These are phyloP conservation scores for Gremmenia infestans DNA, from an alignment of 2,329 filamentous ascomycete genomes.

Conservation along the genomic window DNA sequence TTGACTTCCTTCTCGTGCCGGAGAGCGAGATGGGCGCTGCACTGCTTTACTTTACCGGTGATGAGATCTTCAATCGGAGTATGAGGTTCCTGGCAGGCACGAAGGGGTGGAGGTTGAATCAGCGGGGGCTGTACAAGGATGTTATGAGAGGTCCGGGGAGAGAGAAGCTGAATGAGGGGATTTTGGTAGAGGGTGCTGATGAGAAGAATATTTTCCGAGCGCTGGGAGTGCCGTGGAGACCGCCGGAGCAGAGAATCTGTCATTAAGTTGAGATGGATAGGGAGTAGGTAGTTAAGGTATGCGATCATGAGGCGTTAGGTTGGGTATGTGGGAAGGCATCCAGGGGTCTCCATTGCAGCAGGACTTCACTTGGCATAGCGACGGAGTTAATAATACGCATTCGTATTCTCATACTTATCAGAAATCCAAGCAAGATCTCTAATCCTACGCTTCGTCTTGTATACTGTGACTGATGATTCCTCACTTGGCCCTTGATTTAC, in stretches of 20 bases:
- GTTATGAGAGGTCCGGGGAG: slow-evolving; percentile 56
- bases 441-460: no score
- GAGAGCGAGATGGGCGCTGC: slow-evolving; percentile 76
- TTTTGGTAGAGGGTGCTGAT: slow-evolving; percentile 65
- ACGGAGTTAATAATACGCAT: not conserved
- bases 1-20: slow-evolving; percentile 82
- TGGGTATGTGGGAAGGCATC: not conserved
- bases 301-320: not conserved
- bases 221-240: slow-evolving; percentile 79
- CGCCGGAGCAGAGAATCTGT: slow-evolving; percentile 71
- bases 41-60: slow-evolving; percentile 91
- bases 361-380: not conserved
- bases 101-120: slow-evolving; percentile 81
- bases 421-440: not conserved
- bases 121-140: slow-evolving; percentile 71
- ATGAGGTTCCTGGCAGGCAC: slow-evolving; percentile 73
- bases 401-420: not conserved
- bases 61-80: slow-evolving; percentile 90
- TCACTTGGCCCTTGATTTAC: no score
- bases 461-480: no score
- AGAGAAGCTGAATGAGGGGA: slow-evolving; percentile 60
- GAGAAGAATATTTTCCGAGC: slow-evolving; percentile 79
- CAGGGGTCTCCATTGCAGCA: not conserved
- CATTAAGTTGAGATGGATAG: slow-evolving; percentile 32
- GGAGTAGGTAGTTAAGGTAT: not conserved